Percentiles rank a stretch among this genome's conserved stretches.
phyloP scores from a whole-genome alignment of 2,329 filamentous ascomycete species.

The Lasiodiplodia hormozganensis region DNA sequence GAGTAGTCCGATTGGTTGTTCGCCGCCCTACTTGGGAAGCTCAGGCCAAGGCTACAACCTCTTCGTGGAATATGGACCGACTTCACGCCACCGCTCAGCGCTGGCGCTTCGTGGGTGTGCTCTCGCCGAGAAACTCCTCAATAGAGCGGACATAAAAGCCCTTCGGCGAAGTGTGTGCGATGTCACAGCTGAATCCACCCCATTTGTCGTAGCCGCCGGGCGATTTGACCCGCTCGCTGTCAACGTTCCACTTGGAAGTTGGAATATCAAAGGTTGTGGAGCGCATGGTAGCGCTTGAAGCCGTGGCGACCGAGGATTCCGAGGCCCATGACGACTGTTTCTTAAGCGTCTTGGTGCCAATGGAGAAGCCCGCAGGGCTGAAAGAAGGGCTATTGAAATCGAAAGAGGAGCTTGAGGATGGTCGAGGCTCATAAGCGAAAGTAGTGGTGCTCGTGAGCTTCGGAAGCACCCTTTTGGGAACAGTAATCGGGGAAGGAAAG shows the following conservation, averaged over 20 bases:
- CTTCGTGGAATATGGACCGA: neutral
- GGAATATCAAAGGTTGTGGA: neutral
- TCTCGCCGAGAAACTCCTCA: slow-evolving; percentile 15
- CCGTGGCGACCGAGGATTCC: neutral
- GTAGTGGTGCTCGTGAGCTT: slow-evolving; percentile 6
- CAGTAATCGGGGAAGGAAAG: slow-evolving; percentile 15
- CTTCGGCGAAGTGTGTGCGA: slow-evolving; percentile 8
- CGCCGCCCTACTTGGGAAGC: neutral
- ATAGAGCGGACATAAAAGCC: slow-evolving; percentile 20
- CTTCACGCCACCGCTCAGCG: neutral
- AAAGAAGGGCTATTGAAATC: neutral
- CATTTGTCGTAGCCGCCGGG: slow-evolving; percentile 15
- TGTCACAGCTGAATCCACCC: slow-evolving; percentile 7
- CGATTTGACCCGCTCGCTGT: neutral
- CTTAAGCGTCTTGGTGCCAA: slow-evolving; percentile 16
- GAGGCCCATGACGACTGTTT: slow-evolving; percentile 20
- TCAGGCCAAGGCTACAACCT: neutral
- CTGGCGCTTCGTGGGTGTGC: neutral
- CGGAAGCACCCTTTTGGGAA: slow-evolving; percentile 16
- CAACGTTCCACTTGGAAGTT: neutral
- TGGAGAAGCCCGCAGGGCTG: neutral
- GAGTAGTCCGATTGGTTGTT: neutral
- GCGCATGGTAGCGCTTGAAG: neutral
- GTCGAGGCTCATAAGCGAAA: slow-evolving; percentile 20
- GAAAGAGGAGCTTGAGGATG: slow-evolving; percentile 17